phyloP scores from a whole-genome alignment of 176 grass and related monocot genomes.

The Triticum aestivum region DNA sequence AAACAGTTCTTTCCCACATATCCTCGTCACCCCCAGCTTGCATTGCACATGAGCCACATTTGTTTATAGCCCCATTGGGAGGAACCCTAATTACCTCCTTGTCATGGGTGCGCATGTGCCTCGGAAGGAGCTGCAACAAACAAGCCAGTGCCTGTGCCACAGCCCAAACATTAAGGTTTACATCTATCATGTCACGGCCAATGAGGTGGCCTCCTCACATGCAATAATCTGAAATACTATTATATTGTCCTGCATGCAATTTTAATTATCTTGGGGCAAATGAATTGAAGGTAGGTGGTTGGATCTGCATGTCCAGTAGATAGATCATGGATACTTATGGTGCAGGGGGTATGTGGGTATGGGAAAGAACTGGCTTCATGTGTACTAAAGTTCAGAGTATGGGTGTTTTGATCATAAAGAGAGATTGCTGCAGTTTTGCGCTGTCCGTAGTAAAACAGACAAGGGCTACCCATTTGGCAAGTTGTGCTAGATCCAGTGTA shows the following conservation, averaged over 20 bases:
- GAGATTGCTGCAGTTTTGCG: neutral
- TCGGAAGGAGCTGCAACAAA: slow-evolving; percentile 29
- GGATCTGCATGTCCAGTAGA: slow-evolving; percentile 29
- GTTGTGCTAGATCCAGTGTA: neutral
- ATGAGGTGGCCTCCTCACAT: slow-evolving; percentile 23
- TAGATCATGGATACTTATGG: neutral
- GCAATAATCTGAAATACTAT: slow-evolving; percentile 14
- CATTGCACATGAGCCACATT: slow-evolving; percentile 10
- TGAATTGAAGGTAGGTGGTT: slow-evolving; percentile 34
- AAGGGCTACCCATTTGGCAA: slow-evolving; percentile 11
- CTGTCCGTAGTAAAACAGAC: neutral
- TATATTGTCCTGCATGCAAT: neutral
- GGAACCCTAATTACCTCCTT: neutral
- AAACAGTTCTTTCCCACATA: neutral
- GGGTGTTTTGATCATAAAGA: slow-evolving; percentile 27
- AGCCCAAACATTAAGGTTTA: slow-evolving; percentile 21
- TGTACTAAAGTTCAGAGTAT: slow-evolving; percentile 15
- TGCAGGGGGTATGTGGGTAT: neutral
- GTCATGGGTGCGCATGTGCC: slow-evolving; percentile 14
- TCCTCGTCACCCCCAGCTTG: slow-evolving; percentile 19
- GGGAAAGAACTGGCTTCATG: slow-evolving; percentile 18
- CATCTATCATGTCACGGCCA: neutral
- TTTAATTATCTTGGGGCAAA: neutral
- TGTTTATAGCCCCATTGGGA: slow-evolving; percentile 18
- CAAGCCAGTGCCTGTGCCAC: neutral